A percentile compares a stretch with the other conserved stretches of the same genome.
Conservation (phyloP, 441 rosid species). For the Raphanus hybrid region DNA sequence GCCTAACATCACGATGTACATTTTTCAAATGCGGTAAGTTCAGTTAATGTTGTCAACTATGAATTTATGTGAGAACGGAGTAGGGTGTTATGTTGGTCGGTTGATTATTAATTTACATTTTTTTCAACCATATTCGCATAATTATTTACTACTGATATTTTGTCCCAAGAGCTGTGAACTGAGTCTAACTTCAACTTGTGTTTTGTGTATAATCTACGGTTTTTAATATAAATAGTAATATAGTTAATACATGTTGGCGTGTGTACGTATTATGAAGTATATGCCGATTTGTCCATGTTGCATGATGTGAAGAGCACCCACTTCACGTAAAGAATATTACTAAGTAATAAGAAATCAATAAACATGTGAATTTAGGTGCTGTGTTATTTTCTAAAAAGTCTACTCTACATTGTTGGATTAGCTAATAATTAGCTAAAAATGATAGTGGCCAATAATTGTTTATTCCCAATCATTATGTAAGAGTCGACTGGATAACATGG, state of each 20-base stretch:
- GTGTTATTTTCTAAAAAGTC: conserved; percentile 36
- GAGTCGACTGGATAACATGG: conserved; percentile 46
- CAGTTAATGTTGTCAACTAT: not conserved
- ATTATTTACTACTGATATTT: conserved; percentile 2
- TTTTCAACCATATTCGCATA: conserved; percentile 19
- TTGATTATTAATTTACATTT: not conserved
- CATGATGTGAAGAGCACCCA: conserved; percentile 47
- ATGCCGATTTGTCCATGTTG: conserved; percentile 34
- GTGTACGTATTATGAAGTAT: conserved; percentile 35
- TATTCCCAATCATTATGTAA: conserved; percentile 34
- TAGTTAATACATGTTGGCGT: conserved; percentile 33
- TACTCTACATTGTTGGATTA: conserved; percentile 38
- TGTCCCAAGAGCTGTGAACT: conserved; percentile 10
- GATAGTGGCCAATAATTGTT: conserved; percentile 34
- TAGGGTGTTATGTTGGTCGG: conserved; percentile 1
- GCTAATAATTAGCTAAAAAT: conserved; percentile 31
- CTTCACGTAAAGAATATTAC: conserved; percentile 43
- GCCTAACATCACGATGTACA: not conserved
- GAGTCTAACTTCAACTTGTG: conserved; percentile 7
- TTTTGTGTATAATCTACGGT: not conserved
- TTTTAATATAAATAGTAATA: not conserved
- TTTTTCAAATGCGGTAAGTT: not conserved
- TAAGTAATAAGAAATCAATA: conserved; percentile 32
- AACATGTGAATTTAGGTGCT: conserved; percentile 4
- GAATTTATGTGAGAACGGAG: conserved; percentile 1